Base-by-base conservation (phyloP, 805 yeast genomes). In the Metschnikowia similis region DNA sequence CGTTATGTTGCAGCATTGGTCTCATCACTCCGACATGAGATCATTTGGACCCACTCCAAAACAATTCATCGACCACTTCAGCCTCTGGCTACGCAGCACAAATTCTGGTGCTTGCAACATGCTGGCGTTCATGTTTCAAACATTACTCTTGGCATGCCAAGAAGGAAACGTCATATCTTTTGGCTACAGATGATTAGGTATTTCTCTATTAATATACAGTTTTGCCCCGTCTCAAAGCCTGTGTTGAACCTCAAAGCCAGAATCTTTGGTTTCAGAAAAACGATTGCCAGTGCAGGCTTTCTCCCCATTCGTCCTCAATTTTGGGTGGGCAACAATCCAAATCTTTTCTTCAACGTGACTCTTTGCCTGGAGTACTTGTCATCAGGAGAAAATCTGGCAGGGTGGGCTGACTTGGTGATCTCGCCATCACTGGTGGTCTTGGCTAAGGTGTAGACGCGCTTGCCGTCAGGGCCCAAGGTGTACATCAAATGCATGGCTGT, bases 351-450 rank as follows among this genome's bases (percentile, higher is more conserved):
- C 67, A 94, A 80, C 50, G 98, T 92, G 46, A 94, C 97, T 82
- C 99, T 89, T 75, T 94, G 98, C 79, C 97, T 87, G 43, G 99
- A 94, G 79, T 89, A 92, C 76, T 94, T 94, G 82, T 94, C 99
- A 70, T 94, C 99, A 61, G 99, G 99, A 32, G 99, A 94, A 72
- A 94, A 94, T 75, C 99, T 86, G 48, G 99, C 99, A 55, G 99
- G 99, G 72, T 94, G 99, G 38, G 99, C 99, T 59, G 96, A 87
- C 77, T 90, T 89, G 67, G 99, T 95, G 77, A 92, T 90, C 70
- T 90, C 96, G 55, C 99, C 98, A 7, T 77, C 72, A 54, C 79
- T 90, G 49, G 95, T 85, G 61, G 67, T 57, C 77, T 94, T 94
- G 71, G 88, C 77, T 60, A 94, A 79, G 48, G 99, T 94, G 81